Conservation (phyloP, 108 stramenopile genomes). For the Seminavis robusta region DNA sequence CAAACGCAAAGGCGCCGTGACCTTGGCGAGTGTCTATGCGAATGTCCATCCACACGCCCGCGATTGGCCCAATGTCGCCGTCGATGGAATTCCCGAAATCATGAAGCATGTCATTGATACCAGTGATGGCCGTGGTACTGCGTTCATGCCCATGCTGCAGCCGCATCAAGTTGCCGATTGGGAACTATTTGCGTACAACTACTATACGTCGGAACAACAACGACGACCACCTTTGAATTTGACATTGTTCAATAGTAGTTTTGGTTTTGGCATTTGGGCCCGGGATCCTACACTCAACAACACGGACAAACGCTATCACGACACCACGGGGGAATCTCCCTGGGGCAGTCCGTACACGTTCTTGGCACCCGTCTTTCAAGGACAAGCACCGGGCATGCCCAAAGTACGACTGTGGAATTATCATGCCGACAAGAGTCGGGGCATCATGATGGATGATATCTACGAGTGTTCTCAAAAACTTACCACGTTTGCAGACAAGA, state of each 20-base stretch:
- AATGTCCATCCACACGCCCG: slow-evolving; percentile 3
- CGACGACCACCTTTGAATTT: too few species aligned
- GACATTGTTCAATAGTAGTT: too few species aligned
- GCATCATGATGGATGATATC: slow-evolving; percentile 4
- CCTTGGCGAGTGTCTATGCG: slow-evolving; percentile 4
- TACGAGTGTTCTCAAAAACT: neutral
- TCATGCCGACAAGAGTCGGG: neutral
- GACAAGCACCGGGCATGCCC: neutral
- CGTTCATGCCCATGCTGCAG: slow-evolving; percentile 1
- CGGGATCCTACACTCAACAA: neutral
- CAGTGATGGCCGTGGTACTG: neutral
- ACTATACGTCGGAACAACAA: slow-evolving; percentile 6
- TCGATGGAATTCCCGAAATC: slow-evolving; percentile 7
- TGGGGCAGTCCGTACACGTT: neutral
- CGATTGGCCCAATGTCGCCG: slow-evolving; percentile 15
- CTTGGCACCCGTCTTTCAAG: slow-evolving; percentile 2
- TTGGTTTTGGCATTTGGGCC: slow-evolving; percentile 9
- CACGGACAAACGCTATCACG: neutral
- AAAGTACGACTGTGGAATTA: neutral
- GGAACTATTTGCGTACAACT: slow-evolving; percentile 13
- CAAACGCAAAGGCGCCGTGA: neutral
- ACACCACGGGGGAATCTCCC: neutral
- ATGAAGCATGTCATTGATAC: neutral
- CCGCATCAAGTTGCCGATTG: neutral
- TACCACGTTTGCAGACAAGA: neutral